phyloP scores from a whole-genome alignment of 768 basidiomycete species.

The Aureoboletus auriporus region DNA sequence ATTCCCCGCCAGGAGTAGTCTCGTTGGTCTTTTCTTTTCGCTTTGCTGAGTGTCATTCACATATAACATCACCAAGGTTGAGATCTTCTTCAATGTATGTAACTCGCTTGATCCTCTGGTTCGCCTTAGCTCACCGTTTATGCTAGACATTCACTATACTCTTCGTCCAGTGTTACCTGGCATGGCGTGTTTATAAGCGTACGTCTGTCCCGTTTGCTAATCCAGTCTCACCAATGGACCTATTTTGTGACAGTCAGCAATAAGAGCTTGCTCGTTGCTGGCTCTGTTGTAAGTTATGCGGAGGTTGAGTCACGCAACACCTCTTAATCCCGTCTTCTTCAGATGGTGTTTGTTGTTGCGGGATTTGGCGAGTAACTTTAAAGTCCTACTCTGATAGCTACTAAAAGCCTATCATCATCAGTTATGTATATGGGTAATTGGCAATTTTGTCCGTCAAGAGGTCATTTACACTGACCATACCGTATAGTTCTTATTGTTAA shows the following conservation, averaged over 20 bases:
- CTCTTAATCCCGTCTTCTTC: too few species aligned
- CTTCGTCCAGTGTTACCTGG: conserved; percentile 57
- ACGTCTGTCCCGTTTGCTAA: conserved; percentile 15
- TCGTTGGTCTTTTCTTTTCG: conserved; percentile 12
- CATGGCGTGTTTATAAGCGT: conserved; percentile 50
- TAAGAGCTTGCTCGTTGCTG: conserved; percentile 39
- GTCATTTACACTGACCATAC: too few species aligned
- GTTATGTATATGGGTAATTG: too few species aligned
- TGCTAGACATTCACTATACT: conserved; percentile 43
- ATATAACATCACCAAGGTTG: conserved; percentile 31
- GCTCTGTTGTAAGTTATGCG: conserved; percentile 28
- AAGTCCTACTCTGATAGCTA: too few species aligned
- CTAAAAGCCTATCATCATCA: too few species aligned
- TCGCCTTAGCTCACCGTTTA: conserved; percentile 1
- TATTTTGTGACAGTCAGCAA: conserved; percentile 43
- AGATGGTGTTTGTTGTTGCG: conserved; percentile 34
- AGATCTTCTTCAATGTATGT: conserved; percentile 50
- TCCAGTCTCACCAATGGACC: background rate
- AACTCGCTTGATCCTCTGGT: background rate
- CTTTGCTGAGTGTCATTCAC: background rate
- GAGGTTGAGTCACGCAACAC: background rate
- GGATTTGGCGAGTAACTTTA: conserved; percentile 35
- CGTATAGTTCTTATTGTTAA: too few species aligned
- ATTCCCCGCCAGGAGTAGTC: conserved; percentile 20
- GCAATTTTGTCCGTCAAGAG: too few species aligned